phyloP scores from a whole-genome alignment of 805 yeast species.

The Teunomyces funiuensis region DNA sequence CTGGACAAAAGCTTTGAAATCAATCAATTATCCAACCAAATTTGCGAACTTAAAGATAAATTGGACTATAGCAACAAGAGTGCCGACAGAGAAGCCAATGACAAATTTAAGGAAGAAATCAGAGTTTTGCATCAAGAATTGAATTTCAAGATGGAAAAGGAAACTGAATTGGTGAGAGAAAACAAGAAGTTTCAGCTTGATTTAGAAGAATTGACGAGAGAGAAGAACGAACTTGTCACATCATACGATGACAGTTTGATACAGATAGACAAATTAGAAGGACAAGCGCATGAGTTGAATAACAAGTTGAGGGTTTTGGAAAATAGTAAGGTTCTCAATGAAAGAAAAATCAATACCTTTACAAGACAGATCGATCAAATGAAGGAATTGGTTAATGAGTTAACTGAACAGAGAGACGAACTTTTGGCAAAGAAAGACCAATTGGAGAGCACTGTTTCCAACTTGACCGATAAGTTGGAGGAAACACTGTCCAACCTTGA shows the following conservation, averaged over 20 bases:
- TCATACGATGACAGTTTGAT: constrained; percentile 38
- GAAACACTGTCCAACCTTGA: constrained; percentile 22
- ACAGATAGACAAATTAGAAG: constrained; percentile 42
- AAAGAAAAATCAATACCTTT: constrained; percentile 34
- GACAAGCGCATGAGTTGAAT: constrained; percentile 23
- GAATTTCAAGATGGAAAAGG: constrained; percentile 55
- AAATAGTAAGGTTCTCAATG: constrained; percentile 35
- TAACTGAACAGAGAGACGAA: constrained; percentile 62
- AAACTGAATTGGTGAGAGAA: constrained; percentile 64
- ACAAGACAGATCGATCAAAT: constrained; percentile 55
- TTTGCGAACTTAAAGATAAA: constrained; percentile 56
- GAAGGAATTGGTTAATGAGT: constrained; percentile 58
- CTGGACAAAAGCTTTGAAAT: constrained; percentile 59
- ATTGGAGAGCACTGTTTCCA: constrained; percentile 30
- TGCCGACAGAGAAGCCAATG: constrained; percentile 39
- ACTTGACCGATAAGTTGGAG: constrained; percentile 27
- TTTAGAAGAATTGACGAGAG: constrained; percentile 44
- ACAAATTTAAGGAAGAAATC: constrained; percentile 52
- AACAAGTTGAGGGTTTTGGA: constrained; percentile 30
- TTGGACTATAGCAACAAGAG: constrained; percentile 50
- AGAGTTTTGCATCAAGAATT: constrained; percentile 54
- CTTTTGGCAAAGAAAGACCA: constrained; percentile 42
- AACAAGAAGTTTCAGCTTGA: constrained; percentile 61
- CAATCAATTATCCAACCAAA: constrained; percentile 47
- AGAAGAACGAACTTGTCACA: constrained; percentile 25